phyloP scores from a whole-genome alignment of 1,139 yeast genomes.

The Kurtzmaniella quercitrusa region DNA sequence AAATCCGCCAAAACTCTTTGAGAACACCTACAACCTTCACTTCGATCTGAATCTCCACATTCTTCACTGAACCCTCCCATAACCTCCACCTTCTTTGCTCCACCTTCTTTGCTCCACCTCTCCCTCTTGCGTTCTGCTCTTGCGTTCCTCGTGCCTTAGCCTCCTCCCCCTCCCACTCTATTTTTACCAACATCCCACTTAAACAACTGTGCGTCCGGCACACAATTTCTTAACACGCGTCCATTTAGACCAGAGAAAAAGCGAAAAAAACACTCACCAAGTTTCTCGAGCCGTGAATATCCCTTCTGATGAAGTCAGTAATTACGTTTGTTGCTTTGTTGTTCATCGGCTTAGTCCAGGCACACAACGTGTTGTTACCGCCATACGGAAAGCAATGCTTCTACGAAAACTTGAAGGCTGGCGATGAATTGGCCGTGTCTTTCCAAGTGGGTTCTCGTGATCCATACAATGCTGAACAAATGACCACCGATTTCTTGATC shows the following conservation, averaged over 20 bases:
- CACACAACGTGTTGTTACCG: slow-evolving; percentile 82
- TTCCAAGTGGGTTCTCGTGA: slow-evolving; percentile 95
- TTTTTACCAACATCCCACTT: neutral
- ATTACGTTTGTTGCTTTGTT: slow-evolving; percentile 10
- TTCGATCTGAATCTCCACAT: too few relatives aligned
- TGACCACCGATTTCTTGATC: slow-evolving; percentile 67
- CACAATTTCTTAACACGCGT: slow-evolving; percentile 1
- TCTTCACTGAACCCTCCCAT: too few relatives aligned
- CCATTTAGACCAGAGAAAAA: neutral
- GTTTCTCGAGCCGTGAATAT: neutral
- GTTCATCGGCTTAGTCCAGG: slow-evolving; percentile 27
- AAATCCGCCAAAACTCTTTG: too few relatives aligned
- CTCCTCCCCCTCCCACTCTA: neutral
- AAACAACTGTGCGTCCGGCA: neutral
- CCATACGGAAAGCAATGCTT: slow-evolving; percentile 87
- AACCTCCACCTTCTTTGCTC: too few relatives aligned
- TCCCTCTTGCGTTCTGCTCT: neutral
- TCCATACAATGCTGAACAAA: slow-evolving; percentile 71
- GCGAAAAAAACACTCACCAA: neutral
- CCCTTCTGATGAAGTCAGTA: slow-evolving; percentile 6
- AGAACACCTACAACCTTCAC: too few relatives aligned
- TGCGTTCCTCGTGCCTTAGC: neutral
- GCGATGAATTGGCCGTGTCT: slow-evolving; percentile 83
- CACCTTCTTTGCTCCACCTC: neutral
- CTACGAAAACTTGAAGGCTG: slow-evolving; percentile 73